Conservation (phyloP, 768 basidiomycete genomes). For the Mycena polygramma region DNA sequence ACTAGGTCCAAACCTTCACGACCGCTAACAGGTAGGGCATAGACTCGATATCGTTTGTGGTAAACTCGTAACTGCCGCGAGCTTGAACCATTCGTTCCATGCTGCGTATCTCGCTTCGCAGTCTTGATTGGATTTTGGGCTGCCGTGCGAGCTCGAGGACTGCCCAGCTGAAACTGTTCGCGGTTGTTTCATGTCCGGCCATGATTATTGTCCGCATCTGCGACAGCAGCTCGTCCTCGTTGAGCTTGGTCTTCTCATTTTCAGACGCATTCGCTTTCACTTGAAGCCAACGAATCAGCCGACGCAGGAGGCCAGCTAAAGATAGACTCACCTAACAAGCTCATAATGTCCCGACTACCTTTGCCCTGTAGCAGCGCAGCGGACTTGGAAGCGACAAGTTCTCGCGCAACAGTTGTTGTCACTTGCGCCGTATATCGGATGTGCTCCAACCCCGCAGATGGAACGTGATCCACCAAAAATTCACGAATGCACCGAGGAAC, state of each 20-base stretch:
- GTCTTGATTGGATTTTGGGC: slow-evolving; percentile 68
- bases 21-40: slow-evolving; percentile 64
- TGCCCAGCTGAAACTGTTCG: slow-evolving; percentile 70
- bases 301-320: not conserved
- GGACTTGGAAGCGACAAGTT: slow-evolving; percentile 52
- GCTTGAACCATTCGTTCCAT: slow-evolving; percentile 50
- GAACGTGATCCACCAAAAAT: slow-evolving; percentile 48
- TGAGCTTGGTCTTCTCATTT: slow-evolving; percentile 57
- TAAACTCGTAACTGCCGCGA: slow-evolving; percentile 55
- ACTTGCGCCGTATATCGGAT: slow-evolving; percentile 49
- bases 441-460: slow-evolving; percentile 47
- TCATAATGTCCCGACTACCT: slow-evolving; percentile 55
- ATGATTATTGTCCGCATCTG: slow-evolving; percentile 64
- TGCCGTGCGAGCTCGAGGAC: slow-evolving; percentile 72
- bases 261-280: slow-evolving; percentile 70
- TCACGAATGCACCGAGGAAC: slow-evolving; percentile 50
- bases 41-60: slow-evolving; percentile 58
- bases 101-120: slow-evolving; percentile 69
- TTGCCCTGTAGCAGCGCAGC: slow-evolving; percentile 51
- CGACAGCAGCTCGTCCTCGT: slow-evolving; percentile 61
- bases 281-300: slow-evolving; percentile 36
- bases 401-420: slow-evolving; percentile 49
- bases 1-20: slow-evolving; percentile 54
- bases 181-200: slow-evolving; percentile 73
- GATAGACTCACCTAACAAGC: slow-evolving; percentile 54